These are phyloP conservation scores for Recurvomyces mirabilis DNA, from an alignment of 495 filamentous ascomycete species.

Conservation along the genomic window DNA sequence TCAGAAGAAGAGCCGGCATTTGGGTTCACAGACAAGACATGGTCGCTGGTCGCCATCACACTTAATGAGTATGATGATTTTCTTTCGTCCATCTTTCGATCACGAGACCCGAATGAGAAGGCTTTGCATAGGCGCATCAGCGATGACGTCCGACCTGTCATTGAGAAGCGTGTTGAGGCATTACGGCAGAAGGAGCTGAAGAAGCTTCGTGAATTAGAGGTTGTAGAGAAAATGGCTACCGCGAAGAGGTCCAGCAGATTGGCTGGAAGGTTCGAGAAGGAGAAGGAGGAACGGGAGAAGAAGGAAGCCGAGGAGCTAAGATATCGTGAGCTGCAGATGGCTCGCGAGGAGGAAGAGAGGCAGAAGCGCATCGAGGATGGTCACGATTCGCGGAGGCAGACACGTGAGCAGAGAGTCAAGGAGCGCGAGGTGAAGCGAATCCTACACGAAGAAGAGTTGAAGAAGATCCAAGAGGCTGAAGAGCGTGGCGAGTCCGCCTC, in stretches of 20 bases:
- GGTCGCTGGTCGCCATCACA: conserved; percentile 83
- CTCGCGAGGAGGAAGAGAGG: conserved; percentile 57
- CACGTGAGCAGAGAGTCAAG: conserved; percentile 69
- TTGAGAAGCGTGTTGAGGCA: conserved; percentile 71
- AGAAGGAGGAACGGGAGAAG: conserved; percentile 58
- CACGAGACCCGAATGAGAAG: conserved; percentile 73
- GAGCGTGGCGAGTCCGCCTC: conserved; percentile 10
- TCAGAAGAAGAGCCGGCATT: conserved; percentile 35
- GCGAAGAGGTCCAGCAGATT: conserved; percentile 88
- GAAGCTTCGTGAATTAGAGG: conserved; percentile 68
- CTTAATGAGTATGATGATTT: conserved; percentile 65
- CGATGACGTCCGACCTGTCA: conserved; percentile 66
- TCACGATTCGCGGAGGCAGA: conserved; percentile 69
- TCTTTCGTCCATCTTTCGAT: conserved; percentile 55
- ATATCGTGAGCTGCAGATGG: conserved; percentile 51
- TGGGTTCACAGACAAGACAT: conserved; percentile 60
- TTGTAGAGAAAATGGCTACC: conserved; percentile 72
- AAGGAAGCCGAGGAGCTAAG: conserved; percentile 62
- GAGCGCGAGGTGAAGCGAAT: conserved; percentile 73
- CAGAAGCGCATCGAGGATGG: conserved; percentile 59
- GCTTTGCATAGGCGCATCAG: conserved; percentile 54
- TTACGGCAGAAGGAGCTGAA: conserved; percentile 56
- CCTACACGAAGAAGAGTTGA: conserved; percentile 71
- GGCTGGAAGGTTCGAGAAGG: conserved; percentile 67
- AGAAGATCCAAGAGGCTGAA: conserved; percentile 52